Base-by-base conservation (phyloP, 345 rosid species). In the Sonneratia alba region DNA sequence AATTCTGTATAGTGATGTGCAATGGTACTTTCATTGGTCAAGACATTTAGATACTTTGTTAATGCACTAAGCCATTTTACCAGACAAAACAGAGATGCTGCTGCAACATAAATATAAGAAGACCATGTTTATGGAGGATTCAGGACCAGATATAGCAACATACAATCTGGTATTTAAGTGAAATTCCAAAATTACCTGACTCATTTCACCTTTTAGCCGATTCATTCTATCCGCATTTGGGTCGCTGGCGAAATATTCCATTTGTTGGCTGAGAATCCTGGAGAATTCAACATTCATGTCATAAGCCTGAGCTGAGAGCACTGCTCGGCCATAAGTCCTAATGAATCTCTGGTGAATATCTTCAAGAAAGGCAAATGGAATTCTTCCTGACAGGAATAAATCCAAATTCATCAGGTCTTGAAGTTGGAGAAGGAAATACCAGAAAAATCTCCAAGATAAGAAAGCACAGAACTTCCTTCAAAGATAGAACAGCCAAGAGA, bases 271-370 rank as follows among this genome's bases (percentile, higher is more conserved):
- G 77, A 96, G 62, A 73, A 92, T 94, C 84, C 99, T 89, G 7
- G 99, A 92, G 68, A 92, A 92, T 27, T 91, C 99, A 79, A 90
- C 98, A 61, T 95, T 92, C 99, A 96, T 92, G 47, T 86, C 92
- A 80, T 91, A 92, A 65, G 96, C 92, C 77, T 78, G 93, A 21
- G 99, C 98, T 15, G 96, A 81, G 68, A 84, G 88, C 69, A 90
- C 89, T 0, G 91, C 91, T 7, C 94, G 84, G 59, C 83, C 86
- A 15, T 87, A 87, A 15, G 87, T 83, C 82, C 85, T 86, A 71
- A 87, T 96, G 81, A 91, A 96, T 79, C 88, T 87, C 91, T 92
- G 97, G 80, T 95, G 97, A 59, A 95, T 86, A 68, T 95, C 99
- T 75, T 90, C 97, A 51, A 95, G 86, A 83, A 90, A 94, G 24